These are phyloP conservation scores for Elymus sibiricus DNA, from an alignment of 176 grass and related monocot species.

Conservation along the genomic window DNA sequence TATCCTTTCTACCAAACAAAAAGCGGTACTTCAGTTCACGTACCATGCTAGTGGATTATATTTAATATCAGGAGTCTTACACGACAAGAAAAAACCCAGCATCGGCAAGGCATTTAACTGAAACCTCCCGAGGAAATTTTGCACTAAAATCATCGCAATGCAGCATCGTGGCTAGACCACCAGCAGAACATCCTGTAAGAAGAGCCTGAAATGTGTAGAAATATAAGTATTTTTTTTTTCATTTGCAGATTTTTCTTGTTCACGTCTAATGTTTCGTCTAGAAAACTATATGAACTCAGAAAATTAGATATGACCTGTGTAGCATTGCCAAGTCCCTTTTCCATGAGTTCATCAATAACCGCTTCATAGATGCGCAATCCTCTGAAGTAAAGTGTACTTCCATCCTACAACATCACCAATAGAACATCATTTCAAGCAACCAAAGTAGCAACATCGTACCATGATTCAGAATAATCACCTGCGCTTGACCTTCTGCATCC, in stretches of 20 bases:
- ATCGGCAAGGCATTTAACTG: constrained; percentile 75
- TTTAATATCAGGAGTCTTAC: constrained; percentile 35
- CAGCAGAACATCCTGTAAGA: constrained; percentile 84
- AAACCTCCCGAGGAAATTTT: constrained; percentile 31
- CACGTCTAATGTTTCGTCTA: background rate
- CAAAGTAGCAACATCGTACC: background rate
- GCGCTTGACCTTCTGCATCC: background rate
- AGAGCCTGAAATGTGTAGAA: constrained; percentile 51
- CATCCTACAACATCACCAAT: background rate
- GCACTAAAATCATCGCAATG: constrained; percentile 73
- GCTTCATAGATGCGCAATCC: constrained; percentile 70
- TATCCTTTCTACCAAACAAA: constrained; percentile 45
- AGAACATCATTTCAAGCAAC: background rate
- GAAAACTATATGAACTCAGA: background rate
- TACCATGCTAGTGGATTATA: background rate
- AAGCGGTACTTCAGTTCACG: background rate
- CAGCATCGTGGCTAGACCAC: constrained; percentile 60
- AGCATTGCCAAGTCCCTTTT: constrained; percentile 55
- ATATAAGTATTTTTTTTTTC: background rate
- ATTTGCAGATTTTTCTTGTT: background rate
- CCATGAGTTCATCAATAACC: constrained; percentile 53
- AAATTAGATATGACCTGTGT: constrained; percentile 39
- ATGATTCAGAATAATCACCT: background rate
- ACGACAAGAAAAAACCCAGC: constrained; percentile 75
- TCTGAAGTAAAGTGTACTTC: constrained; percentile 33